Evolutionary conservation across 208 protist species (phyloP).

Genomic region (Trypanosoma theileri): DNA sequence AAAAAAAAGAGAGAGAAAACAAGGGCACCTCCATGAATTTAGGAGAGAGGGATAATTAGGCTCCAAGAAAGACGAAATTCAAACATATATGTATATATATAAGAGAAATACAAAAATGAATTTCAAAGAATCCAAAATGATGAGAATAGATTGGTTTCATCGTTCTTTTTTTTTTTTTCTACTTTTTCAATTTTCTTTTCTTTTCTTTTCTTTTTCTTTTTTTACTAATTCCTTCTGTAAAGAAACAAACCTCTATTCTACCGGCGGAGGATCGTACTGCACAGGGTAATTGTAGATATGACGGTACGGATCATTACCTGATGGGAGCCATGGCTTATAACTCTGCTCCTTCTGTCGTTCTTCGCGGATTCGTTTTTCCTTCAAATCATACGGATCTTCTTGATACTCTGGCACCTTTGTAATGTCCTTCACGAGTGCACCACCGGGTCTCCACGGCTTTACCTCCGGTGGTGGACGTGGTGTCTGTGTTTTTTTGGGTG

Average conservation of each 20-base stretch:
- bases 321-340: conserved; percentile 77
- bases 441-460: conserved; percentile 74
- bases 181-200: no score
- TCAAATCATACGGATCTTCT: conserved; percentile 88
- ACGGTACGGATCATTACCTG: conserved; percentile 73
- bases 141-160: no score
- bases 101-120: no score
- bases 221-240: no score
- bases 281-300: conserved; percentile 80
- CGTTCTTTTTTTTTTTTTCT: no score
- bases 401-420: conserved; percentile 82
- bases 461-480: conserved; percentile 28
- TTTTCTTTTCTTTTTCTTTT: no score
- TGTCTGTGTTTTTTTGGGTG: conserved; percentile 45
- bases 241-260: conserved; percentile 25
- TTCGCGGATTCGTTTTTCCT: conserved; percentile 71
- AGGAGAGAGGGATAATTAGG: no score
- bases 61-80: no score
- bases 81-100: no score
- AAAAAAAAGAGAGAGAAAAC: no score
- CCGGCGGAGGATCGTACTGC: conserved; percentile 62
- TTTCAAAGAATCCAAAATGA: no score
- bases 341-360: conserved; percentile 54
- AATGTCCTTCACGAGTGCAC: conserved; percentile 65
- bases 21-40: no score